Conservation (phyloP, 495 filamentous ascomycete genomes). For the Neurospora sp. region DNA sequence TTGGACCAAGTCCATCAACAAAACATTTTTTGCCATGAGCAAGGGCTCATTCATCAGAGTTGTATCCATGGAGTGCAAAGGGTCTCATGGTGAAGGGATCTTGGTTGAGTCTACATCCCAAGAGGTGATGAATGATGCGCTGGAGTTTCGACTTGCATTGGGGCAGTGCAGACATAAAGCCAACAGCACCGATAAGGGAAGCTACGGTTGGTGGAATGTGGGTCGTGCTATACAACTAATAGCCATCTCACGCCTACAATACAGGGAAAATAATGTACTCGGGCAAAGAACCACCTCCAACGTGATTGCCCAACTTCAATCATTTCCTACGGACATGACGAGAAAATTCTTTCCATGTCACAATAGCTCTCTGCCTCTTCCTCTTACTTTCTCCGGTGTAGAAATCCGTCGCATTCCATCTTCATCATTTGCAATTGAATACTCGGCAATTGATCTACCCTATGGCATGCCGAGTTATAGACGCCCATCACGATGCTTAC, state of each 20-base stretch:
- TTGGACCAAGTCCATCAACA: neutral
- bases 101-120: neutral
- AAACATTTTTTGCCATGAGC: neutral
- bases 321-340: neutral
- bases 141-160: no score
- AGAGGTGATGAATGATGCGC: neutral
- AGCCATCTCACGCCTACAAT: no score
- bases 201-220: neutral
- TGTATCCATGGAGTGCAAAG: neutral
- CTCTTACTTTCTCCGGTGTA: neutral
- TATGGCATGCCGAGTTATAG: neutral
- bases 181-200: neutral
- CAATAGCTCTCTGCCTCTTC: neutral
- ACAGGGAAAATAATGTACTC: neutral
- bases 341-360: neutral
- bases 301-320: neutral
- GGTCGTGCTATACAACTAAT: neutral
- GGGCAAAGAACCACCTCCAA: no score
- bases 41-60: neutral
- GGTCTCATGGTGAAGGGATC: neutral
- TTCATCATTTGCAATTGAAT: neutral
- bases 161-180: neutral
- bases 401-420: neutral
- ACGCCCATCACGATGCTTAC: neutral
- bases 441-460: neutral